Percentiles rank a stretch among this genome's conserved stretches.
phyloP scores from a whole-genome alignment of 2,329 filamentous ascomycete genomes.

The Hymenoscyphus linearis region DNA sequence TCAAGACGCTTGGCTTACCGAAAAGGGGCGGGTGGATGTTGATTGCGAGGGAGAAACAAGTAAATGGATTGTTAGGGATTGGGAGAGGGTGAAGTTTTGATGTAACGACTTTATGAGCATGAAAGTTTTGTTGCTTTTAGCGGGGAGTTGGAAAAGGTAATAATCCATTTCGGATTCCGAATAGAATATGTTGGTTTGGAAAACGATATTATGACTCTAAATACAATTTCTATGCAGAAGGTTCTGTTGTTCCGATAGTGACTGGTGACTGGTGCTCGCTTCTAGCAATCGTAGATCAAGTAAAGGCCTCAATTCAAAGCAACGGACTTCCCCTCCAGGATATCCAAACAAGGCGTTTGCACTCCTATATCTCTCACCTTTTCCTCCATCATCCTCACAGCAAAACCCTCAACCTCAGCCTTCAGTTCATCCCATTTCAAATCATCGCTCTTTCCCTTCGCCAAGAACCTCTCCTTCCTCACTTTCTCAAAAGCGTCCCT shows the following conservation, averaged over 20 bases:
- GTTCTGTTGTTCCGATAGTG: too few species aligned
- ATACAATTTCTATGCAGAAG: too few species aligned
- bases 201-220: too few species aligned
- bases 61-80: slow-evolving; percentile 14
- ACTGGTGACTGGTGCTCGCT: too few species aligned
- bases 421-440: not conserved
- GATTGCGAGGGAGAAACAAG: slow-evolving; percentile 18
- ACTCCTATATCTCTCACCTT: slow-evolving; percentile 4
- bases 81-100: slow-evolving; percentile 20
- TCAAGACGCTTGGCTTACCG: slow-evolving; percentile 51
- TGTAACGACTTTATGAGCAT: not conserved
- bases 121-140: not conserved
- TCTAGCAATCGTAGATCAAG: too few species aligned
- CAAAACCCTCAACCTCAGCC: not conserved
- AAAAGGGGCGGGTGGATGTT: slow-evolving; percentile 15
- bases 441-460: not conserved
- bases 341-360: slow-evolving; percentile 3
- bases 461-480: not conserved
- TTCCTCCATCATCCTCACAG: not conserved
- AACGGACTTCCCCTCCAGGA: not conserved
- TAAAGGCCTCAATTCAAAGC: not conserved
- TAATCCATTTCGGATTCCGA: not conserved
- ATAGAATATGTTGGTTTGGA: too few species aligned
- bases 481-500: not conserved
- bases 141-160: slow-evolving; percentile 1